Conservation (phyloP, 306 rosid species). For the Pachyrhizus erosus region DNA sequence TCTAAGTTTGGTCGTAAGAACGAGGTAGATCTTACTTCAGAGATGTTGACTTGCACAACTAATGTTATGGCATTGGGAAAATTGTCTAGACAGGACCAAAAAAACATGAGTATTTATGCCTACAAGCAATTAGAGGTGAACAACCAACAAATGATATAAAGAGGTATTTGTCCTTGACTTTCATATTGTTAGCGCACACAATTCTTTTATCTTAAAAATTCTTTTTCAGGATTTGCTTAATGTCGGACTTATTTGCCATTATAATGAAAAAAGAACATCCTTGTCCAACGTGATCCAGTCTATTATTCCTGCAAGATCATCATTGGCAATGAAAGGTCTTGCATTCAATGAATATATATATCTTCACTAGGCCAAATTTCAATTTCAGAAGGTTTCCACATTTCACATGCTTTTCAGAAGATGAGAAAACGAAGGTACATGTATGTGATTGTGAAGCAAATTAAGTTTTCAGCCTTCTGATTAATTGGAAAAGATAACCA, state of each 20-base stretch:
- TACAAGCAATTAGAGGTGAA: conserved; percentile 47
- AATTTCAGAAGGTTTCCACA: conserved; percentile 66
- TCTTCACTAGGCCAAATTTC: conserved; percentile 81
- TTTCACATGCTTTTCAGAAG: conserved; percentile 53
- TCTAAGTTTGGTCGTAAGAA: conserved; percentile 52
- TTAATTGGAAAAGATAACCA: not conserved
- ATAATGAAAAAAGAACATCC: conserved; percentile 59
- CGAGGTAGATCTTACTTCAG: conserved; percentile 60
- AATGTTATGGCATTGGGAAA: conserved; percentile 64
- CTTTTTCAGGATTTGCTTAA: not conserved
- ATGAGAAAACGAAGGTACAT: conserved; percentile 69
- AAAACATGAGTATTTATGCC: conserved; percentile 21
- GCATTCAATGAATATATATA: conserved; percentile 69
- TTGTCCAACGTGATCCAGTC: conserved; percentile 55
- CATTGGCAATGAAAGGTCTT: conserved; percentile 53
- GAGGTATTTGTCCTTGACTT: conserved; percentile 54
- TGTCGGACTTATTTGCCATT: conserved; percentile 11
- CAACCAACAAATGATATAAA: conserved; percentile 38
- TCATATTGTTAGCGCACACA: conserved; percentile 2
- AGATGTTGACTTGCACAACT: conserved; percentile 66
- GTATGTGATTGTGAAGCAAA: not conserved
- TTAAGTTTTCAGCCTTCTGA: conserved; percentile 21
- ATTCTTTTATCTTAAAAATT: not conserved
- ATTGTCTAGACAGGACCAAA: conserved; percentile 56
- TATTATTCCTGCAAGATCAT: conserved; percentile 63